A percentile compares a stretch with the other conserved stretches of the same genome.
phyloP scores from a whole-genome alignment of 129 eudicot genomes.

The Solidago caesia region DNA sequence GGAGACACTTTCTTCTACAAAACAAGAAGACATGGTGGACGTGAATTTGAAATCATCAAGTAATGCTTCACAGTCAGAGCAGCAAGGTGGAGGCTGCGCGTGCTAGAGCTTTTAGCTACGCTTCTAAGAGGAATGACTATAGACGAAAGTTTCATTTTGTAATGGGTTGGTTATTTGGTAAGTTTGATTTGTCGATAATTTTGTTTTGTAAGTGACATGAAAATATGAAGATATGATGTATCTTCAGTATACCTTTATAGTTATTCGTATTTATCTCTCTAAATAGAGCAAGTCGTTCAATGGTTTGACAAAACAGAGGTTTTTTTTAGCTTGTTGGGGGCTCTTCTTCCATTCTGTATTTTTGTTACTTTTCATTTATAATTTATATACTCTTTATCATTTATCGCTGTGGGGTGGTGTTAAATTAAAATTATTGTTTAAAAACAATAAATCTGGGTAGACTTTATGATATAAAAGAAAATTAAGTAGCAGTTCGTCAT shows the following conservation, averaged over 20 bases:
- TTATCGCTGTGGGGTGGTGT: too few species aligned
- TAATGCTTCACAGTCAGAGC: conserved; percentile 57
- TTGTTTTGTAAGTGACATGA: conserved; percentile 24
- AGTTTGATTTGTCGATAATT: conserved; percentile 33
- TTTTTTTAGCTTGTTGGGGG: background rate
- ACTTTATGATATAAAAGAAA: too few species aligned
- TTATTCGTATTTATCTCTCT: background rate
- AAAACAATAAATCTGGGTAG: too few species aligned
- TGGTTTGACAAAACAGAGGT: conserved; percentile 23
- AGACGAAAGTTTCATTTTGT: conserved; percentile 8
- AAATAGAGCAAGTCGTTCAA: conserved; percentile 14
- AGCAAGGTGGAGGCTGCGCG: conserved; percentile 83
- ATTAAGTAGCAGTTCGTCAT: too few species aligned
- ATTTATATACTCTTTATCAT: background rate
- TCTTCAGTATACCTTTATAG: conserved; percentile 27
- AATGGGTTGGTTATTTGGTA: conserved; percentile 14
- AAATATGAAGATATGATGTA: conserved; percentile 30
- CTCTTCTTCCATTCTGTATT: background rate
- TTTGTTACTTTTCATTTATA: conserved; percentile 8
- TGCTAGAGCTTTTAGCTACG: conserved; percentile 42
- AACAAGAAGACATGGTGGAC: conserved; percentile 92
- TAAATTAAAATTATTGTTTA: too few species aligned
- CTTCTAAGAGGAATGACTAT: background rate
- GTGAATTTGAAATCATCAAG: conserved; percentile 72
- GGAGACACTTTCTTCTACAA: conserved; percentile 79